Evolutionary conservation across 164 flowering plant species (phyloP), one percentile per base, ranked within the genome.

Genomic region (Dillenia suffruticosa): DNA sequence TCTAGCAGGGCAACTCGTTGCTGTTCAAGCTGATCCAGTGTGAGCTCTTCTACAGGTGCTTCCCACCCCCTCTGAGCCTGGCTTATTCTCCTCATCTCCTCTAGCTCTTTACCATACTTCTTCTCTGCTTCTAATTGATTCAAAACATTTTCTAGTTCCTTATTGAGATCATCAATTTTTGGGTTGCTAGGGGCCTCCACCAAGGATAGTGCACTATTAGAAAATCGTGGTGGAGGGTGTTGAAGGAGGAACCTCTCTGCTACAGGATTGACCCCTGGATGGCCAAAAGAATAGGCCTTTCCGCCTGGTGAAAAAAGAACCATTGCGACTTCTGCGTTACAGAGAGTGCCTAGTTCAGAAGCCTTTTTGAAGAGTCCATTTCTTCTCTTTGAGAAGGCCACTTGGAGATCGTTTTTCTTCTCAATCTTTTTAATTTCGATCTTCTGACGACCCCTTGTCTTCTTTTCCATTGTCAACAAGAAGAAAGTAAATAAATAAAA

Each of bases 351-450:
- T 0, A 70, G 58, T 44, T 65, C 73, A 53, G 54, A n/a, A n/a
- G 76, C 76, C 44, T 68, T 72, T 54, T 68, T 72, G 50, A 68
- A 72, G 32, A 72, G 32, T 2, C 75, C 75, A 14, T 59, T 43
- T 9, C 49, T 24, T 2, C 54, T 53, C 46, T 68, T 68, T 2
- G 63, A 57, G 54, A 68, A 68, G 15, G 76, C 62, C 24, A 72
- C 70, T 8, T 53, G 63, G 2, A 46, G 63, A 48, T 57, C 57
- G 22, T 53, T 60, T 24, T 55, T 19, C 11, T 57, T 51, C 13
- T 48, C 44, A 5, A 72, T 68, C 16, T 64, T 72, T 15, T 58
- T 24, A 9, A 72, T 72, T 11, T 51, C 64, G 15, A 72, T 62
- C 54, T 65, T 72, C 16, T 66, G 64, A 15, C 70, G 59, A 14